Evolutionary conservation across 805 yeast species (phyloP).

Genomic region (Schwanniomyces pseudopolymorphus): DNA sequence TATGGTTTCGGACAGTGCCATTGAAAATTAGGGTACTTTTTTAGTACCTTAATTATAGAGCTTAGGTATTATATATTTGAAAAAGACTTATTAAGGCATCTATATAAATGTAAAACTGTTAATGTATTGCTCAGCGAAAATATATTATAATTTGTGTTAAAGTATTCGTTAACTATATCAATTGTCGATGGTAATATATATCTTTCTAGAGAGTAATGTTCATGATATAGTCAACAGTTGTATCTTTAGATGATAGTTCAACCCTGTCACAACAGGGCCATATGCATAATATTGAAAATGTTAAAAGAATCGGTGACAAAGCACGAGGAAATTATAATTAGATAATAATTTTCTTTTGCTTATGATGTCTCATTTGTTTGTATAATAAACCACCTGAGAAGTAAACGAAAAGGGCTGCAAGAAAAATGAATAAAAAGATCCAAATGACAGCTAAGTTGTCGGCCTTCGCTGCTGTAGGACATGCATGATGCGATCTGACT

Average conservation of each 20-base stretch:
- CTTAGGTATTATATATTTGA: neutral
- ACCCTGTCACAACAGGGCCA: neutral
- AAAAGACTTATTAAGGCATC: neutral
- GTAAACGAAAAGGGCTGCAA: conserved; percentile 37
- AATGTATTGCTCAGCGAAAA: neutral
- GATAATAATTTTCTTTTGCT: neutral
- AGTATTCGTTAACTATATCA: neutral
- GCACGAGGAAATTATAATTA: no score
- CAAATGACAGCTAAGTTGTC: conserved; percentile 62
- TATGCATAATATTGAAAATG: neutral
- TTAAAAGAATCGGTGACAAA: no score
- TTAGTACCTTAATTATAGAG: neutral
- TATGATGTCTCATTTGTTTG: conserved; percentile 18
- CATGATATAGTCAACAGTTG: neutral
- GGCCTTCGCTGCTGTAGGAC: conserved; percentile 71
- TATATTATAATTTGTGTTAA: neutral
- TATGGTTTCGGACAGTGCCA: conserved; percentile 47
- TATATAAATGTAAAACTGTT: neutral
- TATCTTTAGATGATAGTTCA: neutral
- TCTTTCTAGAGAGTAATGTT: neutral
- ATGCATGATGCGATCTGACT: conserved; percentile 80
- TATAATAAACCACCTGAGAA: conserved; percentile 40
- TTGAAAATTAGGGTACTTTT: conserved; percentile 1
- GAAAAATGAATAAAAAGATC: conserved; percentile 33
- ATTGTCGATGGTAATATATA: neutral